Percentiles rank a stretch among this genome's conserved stretches.
Evolutionary conservation across 2,329 filamentous ascomycete species (phyloP).

Genomic region (Herpotrichia juniperi): DNA sequence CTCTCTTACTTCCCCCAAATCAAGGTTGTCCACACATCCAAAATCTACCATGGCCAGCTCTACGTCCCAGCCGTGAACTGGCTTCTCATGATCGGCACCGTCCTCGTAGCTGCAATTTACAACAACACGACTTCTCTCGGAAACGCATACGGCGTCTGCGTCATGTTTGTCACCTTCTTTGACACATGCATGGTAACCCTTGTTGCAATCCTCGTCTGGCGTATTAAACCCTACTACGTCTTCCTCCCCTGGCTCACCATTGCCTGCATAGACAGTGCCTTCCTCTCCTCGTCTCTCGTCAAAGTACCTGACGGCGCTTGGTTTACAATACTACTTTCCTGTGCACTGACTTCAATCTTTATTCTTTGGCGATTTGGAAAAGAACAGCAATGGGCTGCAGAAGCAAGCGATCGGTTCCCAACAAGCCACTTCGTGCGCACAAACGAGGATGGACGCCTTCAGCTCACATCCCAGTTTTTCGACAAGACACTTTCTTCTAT

Average conservation of each 20-base stretch:
- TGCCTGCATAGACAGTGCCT: constrained; percentile 70
- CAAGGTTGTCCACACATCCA: constrained; percentile 73
- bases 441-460: constrained; percentile 36
- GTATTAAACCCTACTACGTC: constrained; percentile 65
- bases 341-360: constrained; percentile 68
- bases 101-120: constrained; percentile 77
- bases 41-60: constrained; percentile 73
- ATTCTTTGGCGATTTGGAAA: constrained; percentile 81
- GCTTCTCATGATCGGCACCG: constrained; percentile 75
- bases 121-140: constrained; percentile 67
- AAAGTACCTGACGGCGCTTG: constrained; percentile 80
- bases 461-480: constrained; percentile 50
- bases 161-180: constrained; percentile 81
- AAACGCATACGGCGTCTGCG: constrained; percentile 79
- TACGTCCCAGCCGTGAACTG: constrained; percentile 80
- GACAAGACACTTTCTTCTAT: constrained; percentile 41
- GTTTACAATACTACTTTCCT: constrained; percentile 73
- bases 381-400: constrained; percentile 75
- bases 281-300: constrained; percentile 70
- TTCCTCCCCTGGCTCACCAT: constrained; percentile 67
- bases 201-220: constrained; percentile 75
- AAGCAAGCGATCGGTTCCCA: constrained; percentile 63
- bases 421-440: constrained; percentile 53
- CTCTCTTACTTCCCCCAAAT: constrained; percentile 77
- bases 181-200: constrained; percentile 76